Percentiles rank a stretch among this genome's conserved stretches.
Evolutionary conservation across 176 grass and related monocot genomes (phyloP).

Genomic region (Ensete ventricosum): DNA sequence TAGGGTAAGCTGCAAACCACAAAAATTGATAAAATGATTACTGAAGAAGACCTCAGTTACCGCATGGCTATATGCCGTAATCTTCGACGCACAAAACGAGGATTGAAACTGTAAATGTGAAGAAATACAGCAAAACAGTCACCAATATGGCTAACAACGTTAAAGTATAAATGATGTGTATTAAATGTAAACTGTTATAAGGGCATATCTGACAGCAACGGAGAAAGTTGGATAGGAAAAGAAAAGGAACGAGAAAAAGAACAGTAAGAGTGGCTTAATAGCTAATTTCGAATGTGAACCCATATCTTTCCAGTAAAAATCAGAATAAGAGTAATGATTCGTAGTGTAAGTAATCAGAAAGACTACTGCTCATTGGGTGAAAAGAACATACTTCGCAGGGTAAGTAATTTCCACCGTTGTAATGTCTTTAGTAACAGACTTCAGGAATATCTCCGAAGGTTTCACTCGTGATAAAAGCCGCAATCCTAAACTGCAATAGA

Average conservation of each 20-base stretch:
- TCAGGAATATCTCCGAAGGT: constrained; percentile 76
- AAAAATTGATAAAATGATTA: constrained; percentile 5
- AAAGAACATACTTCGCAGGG: constrained; percentile 47
- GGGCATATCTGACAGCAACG: neutral
- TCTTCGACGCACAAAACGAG: constrained; percentile 77
- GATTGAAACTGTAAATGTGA: constrained; percentile 63
- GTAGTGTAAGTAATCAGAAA: neutral
- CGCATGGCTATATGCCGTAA: constrained; percentile 77
- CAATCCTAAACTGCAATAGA: constrained; percentile 54
- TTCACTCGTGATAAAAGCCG: constrained; percentile 68
- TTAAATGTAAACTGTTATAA: neutral
- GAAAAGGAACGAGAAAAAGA: neutral
- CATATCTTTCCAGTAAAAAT: neutral
- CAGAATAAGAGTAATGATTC: neutral
- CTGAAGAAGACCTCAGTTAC: constrained; percentile 28
- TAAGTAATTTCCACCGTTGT: constrained; percentile 58
- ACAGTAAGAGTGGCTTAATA: neutral
- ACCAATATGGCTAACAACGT: constrained; percentile 9
- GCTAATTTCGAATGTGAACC: neutral
- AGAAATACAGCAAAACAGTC: neutral
- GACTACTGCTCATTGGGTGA: neutral
- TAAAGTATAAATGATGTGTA: neutral
- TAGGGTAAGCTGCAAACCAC: neutral
- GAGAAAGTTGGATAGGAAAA: neutral
- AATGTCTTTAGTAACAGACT: constrained; percentile 81